These are phyloP conservation scores for Colletotrichum coccodes DNA, from an alignment of 2,329 filamentous ascomycete genomes.

Conservation along the genomic window DNA sequence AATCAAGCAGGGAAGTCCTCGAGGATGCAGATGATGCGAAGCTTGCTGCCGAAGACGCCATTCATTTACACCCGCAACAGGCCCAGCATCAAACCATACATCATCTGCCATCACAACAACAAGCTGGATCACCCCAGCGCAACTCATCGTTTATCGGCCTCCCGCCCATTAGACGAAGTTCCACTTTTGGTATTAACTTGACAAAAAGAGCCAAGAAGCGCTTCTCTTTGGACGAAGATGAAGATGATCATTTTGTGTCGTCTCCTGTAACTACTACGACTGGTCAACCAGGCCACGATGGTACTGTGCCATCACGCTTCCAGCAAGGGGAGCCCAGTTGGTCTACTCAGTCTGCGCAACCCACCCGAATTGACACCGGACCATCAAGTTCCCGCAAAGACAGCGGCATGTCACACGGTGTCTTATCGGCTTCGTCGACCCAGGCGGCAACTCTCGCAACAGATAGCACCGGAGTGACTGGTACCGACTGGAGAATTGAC, in stretches of 20 bases:
- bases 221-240: conserved; percentile 45
- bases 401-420: conserved; percentile 2
- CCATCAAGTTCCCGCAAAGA: conserved; percentile 14
- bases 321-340: neutral
- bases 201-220: conserved; percentile 46
- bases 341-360: conserved; percentile 3
- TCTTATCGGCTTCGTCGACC: conserved; percentile 23
- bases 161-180: conserved; percentile 67
- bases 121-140: conserved; percentile 47
- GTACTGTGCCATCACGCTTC: neutral
- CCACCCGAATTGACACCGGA: conserved; percentile 16
- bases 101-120: conserved; percentile 27
- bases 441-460: conserved; percentile 29
- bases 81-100: conserved; percentile 33
- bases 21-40: neutral
- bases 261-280: conserved; percentile 2
- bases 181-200: conserved; percentile 60
- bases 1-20: conserved; percentile 2
- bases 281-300: neutral
- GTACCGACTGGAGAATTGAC: conserved; percentile 12
- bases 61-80: neutral
- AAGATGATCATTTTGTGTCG: conserved; percentile 38
- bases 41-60: neutral
- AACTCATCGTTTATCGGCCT: conserved; percentile 65
- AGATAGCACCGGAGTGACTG: conserved; percentile 14